Conservation (phyloP, 2,329 filamentous ascomycete genomes). For the Chalaropsis thielavioides region DNA sequence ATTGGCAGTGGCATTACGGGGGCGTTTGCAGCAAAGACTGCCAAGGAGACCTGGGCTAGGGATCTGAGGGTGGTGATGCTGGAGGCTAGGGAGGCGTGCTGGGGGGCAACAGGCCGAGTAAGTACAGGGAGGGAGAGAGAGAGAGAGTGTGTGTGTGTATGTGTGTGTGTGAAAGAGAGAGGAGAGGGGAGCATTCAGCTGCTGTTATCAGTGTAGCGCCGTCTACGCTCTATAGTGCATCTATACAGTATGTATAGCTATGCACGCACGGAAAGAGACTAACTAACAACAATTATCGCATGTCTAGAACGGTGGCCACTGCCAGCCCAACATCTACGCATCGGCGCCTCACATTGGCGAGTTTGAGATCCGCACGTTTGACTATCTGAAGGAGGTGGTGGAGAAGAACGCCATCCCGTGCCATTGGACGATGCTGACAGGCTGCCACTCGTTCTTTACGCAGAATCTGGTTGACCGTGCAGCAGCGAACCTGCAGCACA, state of each 20-base stretch:
- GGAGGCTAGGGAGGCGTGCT: conserved; percentile 67
- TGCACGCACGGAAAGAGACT: not conserved
- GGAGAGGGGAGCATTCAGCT: not conserved
- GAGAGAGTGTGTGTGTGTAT: no score
- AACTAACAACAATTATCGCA: not conserved
- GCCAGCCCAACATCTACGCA: conserved; percentile 55
- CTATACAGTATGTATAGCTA: not conserved
- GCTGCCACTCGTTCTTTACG: conserved; percentile 50
- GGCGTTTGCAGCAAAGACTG: conserved; percentile 51
- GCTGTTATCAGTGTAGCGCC: not conserved
- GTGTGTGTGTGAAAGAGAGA: not conserved
- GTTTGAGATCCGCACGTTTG: conserved; percentile 60
- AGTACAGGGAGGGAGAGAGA: conserved; percentile 24
- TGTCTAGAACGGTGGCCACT: conserved; percentile 54
- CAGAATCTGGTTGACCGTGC: conserved; percentile 39
- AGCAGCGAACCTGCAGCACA: conserved; percentile 33
- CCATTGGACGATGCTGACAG: conserved; percentile 50
- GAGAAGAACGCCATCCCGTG: conserved; percentile 45
- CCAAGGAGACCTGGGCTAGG: conserved; percentile 32
- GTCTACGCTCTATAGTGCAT: not conserved
- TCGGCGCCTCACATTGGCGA: conserved; percentile 44
- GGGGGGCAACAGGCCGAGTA: conserved; percentile 69
- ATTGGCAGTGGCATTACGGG: conserved; percentile 66
- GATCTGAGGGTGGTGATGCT: conserved; percentile 51
- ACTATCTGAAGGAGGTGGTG: conserved; percentile 44